Base-by-base conservation (phyloP, 352 stramenopile genomes). In the Pythium oligandrum region DNA sequence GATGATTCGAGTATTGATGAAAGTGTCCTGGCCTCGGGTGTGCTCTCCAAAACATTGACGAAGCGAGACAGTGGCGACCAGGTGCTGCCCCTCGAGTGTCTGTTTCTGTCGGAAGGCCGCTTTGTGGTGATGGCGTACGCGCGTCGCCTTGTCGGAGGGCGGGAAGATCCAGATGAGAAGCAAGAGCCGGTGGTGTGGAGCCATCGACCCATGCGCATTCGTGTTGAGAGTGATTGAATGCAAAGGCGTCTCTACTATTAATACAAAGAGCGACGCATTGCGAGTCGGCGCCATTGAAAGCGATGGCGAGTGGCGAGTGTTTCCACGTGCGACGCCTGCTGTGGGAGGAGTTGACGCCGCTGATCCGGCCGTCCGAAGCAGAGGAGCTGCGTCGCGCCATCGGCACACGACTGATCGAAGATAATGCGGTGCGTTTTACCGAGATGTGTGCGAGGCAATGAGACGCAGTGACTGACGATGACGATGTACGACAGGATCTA, bases 301-400 rank as follows among this genome's bases (percentile, higher is more conserved):
- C 17, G 17, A 26, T 26, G 17, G 17, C 17, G 17, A 26, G 17
- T 26, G 75, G 57, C 36, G 79, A 87, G 44, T 80, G 71, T 44
- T 93, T 93, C 48, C 73, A 82, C 34, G 69, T 90, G 26, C 73
- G 79, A 36, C 78, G 68, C 45, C 63, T 93, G 51, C 57, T 93
- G 2, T 93, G 82, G 82, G 76, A 90, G n/a, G 79, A 93, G 44
- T 66, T 93, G 8, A 69, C 72, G 53, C 58, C 76, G 32, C 64
- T 67, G 17, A 64, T 81, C 4, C 74, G 63, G 17, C 43, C 63
- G 34, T 84, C 76, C 3, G 79, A 93, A 55, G 70, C 78, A 37
- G 60, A 80, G 26, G 82, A 93, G 38, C 63, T 93, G 33, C 76
- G 71, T 17, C 68, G 60, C 34, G 71, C 69, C 11, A 75, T 90